Conservation (phyloP, 768 basidiomycete species). For the Pholiota molesta region DNA sequence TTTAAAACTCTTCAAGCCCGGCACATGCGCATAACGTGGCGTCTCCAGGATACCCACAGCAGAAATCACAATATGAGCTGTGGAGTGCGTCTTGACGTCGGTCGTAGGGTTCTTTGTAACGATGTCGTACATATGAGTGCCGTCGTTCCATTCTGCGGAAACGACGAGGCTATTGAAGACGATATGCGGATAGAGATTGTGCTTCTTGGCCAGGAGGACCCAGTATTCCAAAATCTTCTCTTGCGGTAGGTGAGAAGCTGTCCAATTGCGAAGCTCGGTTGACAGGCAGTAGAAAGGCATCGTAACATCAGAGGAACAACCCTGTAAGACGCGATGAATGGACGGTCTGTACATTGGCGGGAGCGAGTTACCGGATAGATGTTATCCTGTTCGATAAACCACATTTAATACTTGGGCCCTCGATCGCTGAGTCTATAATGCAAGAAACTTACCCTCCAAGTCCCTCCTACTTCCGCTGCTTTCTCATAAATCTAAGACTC, state of each 20-base stretch:
- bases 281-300: constrained; percentile 51
- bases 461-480: constrained; percentile 47
- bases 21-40: constrained; percentile 40
- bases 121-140: constrained; percentile 39
- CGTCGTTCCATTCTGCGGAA: constrained; percentile 47
- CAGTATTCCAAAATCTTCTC: constrained; percentile 47
- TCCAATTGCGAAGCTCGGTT: constrained; percentile 51
- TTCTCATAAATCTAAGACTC: constrained; percentile 48
- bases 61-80: constrained; percentile 52
- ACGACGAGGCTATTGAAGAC: constrained; percentile 46
- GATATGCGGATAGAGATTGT: constrained; percentile 43
- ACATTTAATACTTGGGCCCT: background rate
- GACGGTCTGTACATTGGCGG: background rate
- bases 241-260: constrained; percentile 41
- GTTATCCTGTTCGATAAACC: constrained; percentile 31
- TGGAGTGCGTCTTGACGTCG: constrained; percentile 26
- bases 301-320: constrained; percentile 46
- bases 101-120: constrained; percentile 35
- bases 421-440: background rate
- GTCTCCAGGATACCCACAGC: constrained; percentile 51
- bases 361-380: constrained; percentile 31
- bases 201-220: constrained; percentile 41
- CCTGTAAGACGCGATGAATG: constrained; percentile 27
- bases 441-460: constrained; percentile 48
- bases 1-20: constrained; percentile 42